Conservation (phyloP, 1,284 basidiomycete genomes). For the Apiotrichum montevideense region DNA sequence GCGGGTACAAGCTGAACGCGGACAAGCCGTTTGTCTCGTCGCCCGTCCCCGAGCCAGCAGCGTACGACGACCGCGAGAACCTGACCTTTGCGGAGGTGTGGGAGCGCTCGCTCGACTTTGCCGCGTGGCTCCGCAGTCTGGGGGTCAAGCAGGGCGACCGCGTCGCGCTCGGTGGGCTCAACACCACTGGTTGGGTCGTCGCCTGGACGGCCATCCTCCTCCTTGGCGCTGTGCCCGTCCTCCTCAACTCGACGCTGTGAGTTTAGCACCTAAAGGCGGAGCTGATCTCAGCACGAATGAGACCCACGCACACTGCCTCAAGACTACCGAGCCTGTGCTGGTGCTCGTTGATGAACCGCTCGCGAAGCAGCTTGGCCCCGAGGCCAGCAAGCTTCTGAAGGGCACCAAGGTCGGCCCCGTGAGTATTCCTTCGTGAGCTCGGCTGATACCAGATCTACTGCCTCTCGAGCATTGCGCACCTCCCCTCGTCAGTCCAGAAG, state of each 20-base stretch:
- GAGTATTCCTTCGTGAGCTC: neutral
- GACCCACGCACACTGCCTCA: constrained; percentile 22
- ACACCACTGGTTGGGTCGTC: constrained; percentile 33
- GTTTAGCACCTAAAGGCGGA: neutral
- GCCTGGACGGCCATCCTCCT: constrained; percentile 35
- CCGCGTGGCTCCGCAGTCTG: constrained; percentile 27
- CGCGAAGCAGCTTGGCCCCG: constrained; percentile 21
- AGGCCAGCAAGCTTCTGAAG: constrained; percentile 1
- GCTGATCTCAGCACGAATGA: constrained; percentile 3
- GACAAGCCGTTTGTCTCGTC: constrained; percentile 32
- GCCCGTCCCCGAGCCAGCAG: constrained; percentile 14
- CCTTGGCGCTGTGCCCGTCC: constrained; percentile 34
- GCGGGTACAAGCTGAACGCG: neutral
- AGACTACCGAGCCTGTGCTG: constrained; percentile 22
- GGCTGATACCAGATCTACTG: neutral
- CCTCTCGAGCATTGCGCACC: constrained; percentile 4
- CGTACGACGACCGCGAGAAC: constrained; percentile 7
- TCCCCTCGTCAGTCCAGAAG: neutral
- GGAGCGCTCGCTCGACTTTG: constrained; percentile 20
- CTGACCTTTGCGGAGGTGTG: constrained; percentile 28
- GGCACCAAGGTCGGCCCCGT: constrained; percentile 1
- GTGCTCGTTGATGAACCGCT: constrained; percentile 31
- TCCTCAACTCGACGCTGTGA: constrained; percentile 36
- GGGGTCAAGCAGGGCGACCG: constrained; percentile 27
- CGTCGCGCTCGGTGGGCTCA: constrained; percentile 36